Base-by-base conservation (phyloP, 73 alveolate genomes). In the Effrenium voratum region DNA sequence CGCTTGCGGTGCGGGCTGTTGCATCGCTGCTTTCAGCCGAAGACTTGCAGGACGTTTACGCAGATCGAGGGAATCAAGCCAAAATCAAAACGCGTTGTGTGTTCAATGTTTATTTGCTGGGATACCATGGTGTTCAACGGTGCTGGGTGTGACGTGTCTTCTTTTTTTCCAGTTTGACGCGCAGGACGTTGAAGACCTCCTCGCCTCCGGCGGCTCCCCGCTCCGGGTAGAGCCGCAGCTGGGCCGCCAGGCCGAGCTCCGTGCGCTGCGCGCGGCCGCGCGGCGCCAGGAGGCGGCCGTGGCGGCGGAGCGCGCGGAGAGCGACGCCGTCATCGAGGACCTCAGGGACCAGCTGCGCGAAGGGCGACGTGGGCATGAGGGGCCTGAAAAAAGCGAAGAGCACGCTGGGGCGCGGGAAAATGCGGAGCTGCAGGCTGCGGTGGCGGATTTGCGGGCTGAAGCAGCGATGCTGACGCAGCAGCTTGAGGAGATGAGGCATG, bases 241-340 rank as follows among this genome's bases (percentile, higher is more conserved):
- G n/a, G n/a, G n/a, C n/a, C n/a, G n/a, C n/a, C n/a, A n/a, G n/a
- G n/a, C n/a, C n/a, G n/a, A n/a, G n/a, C n/a, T n/a, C n/a, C n/a
- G n/a, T n/a, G n/a, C n/a, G n/a, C n/a, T n/a, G n/a, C n/a, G n/a
- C n/a, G n/a, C n/a, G n/a, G n/a, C n/a, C n/a, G n/a, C n/a, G n/a
- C n/a, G n/a, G 45, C 79, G 28, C 60, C 93, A 86, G 94, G 82
- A 86, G 45, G 50, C 47, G 2, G 94, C 94, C 46, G 60, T 86
- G 83, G 83, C 73, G 68, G 82, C 50, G 16, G 94, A 86, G 49
- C 26, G 94, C 22, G 94, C 72, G 41, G 94, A 86, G 94, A 75
- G 68, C 82, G n/a, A 41, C 5, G 94, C 94, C 3, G 94, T 57
- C 49, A 59, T 86, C 26, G 94, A 59, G 22, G 94, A 86, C 44